A percentile compares a stretch with the other conserved stretches of the same genome.
phyloP scores from a whole-genome alignment of 768 basidiomycete species.

The Russula virescens region DNA sequence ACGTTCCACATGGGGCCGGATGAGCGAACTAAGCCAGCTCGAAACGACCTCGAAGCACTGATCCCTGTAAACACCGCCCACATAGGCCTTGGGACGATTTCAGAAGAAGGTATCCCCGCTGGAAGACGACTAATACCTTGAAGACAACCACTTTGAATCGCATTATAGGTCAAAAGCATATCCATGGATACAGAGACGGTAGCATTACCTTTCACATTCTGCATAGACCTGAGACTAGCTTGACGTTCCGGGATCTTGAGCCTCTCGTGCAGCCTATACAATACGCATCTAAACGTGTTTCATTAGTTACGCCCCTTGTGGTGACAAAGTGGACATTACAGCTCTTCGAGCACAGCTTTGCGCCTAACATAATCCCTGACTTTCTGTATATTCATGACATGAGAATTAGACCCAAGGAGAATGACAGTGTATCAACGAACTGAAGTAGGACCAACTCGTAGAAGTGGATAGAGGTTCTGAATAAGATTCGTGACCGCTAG shows the following conservation, averaged over 20 bases:
- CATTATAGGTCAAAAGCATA: background rate
- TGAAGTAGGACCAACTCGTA: slow-evolving; percentile 1
- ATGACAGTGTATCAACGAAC: background rate
- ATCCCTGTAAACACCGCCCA: slow-evolving; percentile 6
- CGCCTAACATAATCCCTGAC: background rate
- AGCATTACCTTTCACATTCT: slow-evolving; percentile 3
- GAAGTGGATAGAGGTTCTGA: background rate
- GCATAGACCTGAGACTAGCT: background rate
- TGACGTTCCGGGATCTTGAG: background rate
- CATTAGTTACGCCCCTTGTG: background rate
- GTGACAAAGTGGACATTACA: background rate
- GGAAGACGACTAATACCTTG: background rate
- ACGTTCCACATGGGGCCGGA: background rate
- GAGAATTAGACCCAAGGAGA: background rate
- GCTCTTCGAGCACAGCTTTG: background rate
- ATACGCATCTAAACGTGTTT: background rate
- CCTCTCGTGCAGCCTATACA: background rate
- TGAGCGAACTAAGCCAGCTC: slow-evolving; percentile 1
- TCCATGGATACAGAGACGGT: too few species aligned
- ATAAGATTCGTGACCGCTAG: slow-evolving; percentile 12
- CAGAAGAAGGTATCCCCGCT: background rate
- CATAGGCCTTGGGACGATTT: slow-evolving; percentile 7
- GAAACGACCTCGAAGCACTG: background rate
- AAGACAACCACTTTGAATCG: slow-evolving; percentile 2
- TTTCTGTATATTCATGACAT: background rate